These are phyloP conservation scores for Aristolochia californica DNA, from an alignment of 164 flowering plant genomes.

Conservation along the genomic window DNA sequence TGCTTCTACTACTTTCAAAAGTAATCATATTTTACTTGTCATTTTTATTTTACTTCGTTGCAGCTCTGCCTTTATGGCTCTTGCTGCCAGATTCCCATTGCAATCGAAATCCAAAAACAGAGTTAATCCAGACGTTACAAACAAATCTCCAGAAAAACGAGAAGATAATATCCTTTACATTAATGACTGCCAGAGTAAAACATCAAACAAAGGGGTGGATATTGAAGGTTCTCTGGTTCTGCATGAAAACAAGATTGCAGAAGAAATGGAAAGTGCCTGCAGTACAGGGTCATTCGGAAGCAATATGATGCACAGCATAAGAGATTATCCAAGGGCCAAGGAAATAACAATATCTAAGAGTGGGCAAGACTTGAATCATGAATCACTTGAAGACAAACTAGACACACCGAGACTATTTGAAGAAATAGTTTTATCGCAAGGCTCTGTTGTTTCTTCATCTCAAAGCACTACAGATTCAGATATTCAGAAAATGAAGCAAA, in stretches of 20 bases:
- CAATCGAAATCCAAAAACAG: slow-evolving; percentile 9
- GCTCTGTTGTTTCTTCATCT: slow-evolving; percentile 21
- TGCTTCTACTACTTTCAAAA: too few species aligned
- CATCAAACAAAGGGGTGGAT: background rate
- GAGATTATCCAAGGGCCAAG: slow-evolving; percentile 9
- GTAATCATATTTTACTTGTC: background rate
- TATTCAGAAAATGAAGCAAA: slow-evolving; percentile 20
- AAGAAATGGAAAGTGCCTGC: slow-evolving; percentile 15
- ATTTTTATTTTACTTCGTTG: background rate
- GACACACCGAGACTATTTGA: slow-evolving; percentile 16
- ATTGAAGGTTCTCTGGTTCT: slow-evolving; percentile 6
- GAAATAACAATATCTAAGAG: slow-evolving; percentile 1
- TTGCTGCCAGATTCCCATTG: slow-evolving; percentile 43
- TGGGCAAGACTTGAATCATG: slow-evolving; percentile 3
- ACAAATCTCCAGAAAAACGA: too few species aligned
- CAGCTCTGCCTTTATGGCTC: slow-evolving; percentile 58
- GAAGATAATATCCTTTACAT: slow-evolving; percentile 4
- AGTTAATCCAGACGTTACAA: too few species aligned
- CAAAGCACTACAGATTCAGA: slow-evolving; percentile 20
- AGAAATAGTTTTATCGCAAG: slow-evolving; percentile 42
- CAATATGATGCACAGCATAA: slow-evolving; percentile 1
- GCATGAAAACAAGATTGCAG: slow-evolving; percentile 4
- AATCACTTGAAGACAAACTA: slow-evolving; percentile 5
- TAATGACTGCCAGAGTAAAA: slow-evolving; percentile 11
- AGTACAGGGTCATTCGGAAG: slow-evolving; percentile 15